Evolutionary conservation across 495 filamentous ascomycete species (phyloP).

Genomic region (Daldinia loculata): DNA sequence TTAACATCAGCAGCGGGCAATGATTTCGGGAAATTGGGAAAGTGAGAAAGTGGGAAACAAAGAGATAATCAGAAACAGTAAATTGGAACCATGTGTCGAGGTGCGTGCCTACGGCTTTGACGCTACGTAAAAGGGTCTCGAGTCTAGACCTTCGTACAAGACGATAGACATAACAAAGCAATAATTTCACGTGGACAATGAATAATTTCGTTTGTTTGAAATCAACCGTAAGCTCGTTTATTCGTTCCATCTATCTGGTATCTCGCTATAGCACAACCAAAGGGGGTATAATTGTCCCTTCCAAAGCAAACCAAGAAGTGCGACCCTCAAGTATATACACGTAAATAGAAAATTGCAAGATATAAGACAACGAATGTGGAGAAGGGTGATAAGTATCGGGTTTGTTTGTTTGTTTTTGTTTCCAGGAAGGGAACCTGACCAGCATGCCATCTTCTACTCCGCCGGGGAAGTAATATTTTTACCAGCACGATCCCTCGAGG

Average conservation of each 20-base stretch:
- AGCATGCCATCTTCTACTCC: slow-evolving; percentile 23
- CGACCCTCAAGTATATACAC: slow-evolving; percentile 29
- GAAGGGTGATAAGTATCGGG: slow-evolving; percentile 16
- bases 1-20: neutral
- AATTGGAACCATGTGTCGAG: neutral
- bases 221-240: slow-evolving; percentile 1
- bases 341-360: slow-evolving; percentile 15
- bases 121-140: neutral
- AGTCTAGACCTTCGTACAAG: neutral
- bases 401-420: slow-evolving; percentile 18
- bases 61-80: neutral
- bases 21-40: neutral
- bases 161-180: neutral
- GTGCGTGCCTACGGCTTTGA: neutral
- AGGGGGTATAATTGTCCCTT: slow-evolving; percentile 31
- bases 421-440: slow-evolving; percentile 28
- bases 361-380: slow-evolving; percentile 31
- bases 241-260: slow-evolving; percentile 23
- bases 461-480: slow-evolving; percentile 24
- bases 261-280: slow-evolving; percentile 23
- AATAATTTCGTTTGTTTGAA: slow-evolving; percentile 1
- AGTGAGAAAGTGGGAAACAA: neutral
- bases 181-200: neutral
- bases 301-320: slow-evolving; percentile 17
- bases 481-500: slow-evolving; percentile 40